A percentile compares a stretch with the other conserved stretches of the same genome.
These are phyloP conservation scores for Skeletonema costatum DNA, from an alignment of 108 stramenopile genomes.

Conservation along the genomic window DNA sequence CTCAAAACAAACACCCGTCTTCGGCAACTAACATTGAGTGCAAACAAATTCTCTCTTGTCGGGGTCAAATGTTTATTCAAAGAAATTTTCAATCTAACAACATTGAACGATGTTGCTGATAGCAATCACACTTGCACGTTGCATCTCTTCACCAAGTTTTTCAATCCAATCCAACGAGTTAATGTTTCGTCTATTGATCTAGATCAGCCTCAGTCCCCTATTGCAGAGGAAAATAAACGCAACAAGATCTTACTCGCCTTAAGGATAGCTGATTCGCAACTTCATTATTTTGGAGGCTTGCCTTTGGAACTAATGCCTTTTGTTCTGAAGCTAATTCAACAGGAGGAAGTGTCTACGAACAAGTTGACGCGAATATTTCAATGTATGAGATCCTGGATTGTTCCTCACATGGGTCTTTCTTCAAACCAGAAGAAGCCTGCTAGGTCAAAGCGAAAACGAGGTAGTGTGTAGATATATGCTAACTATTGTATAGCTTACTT, in stretches of 20 bases:
- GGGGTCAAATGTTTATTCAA: neutral
- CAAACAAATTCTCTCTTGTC: neutral
- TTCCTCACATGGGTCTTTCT: neutral
- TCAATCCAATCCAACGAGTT: neutral
- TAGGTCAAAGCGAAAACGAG: neutral
- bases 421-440: neutral
- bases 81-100: neutral
- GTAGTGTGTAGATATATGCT: neutral
- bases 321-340: neutral
- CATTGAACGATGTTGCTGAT: slow-evolving; percentile 1
- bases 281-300: neutral
- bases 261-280: neutral
- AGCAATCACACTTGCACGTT: slow-evolving; percentile 1
- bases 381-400: neutral
- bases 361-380: neutral
- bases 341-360: neutral
- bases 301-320: slow-evolving; percentile 7
- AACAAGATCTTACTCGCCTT: neutral
- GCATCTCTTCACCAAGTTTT: neutral
- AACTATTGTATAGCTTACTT: neutral
- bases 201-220: neutral
- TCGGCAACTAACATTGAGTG: neutral
- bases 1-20: slow-evolving; percentile 3
- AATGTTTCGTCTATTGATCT: neutral
- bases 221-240: neutral